Conservation (phyloP, 129 eudicot genomes). For the Saposhnikovia divaricata region DNA sequence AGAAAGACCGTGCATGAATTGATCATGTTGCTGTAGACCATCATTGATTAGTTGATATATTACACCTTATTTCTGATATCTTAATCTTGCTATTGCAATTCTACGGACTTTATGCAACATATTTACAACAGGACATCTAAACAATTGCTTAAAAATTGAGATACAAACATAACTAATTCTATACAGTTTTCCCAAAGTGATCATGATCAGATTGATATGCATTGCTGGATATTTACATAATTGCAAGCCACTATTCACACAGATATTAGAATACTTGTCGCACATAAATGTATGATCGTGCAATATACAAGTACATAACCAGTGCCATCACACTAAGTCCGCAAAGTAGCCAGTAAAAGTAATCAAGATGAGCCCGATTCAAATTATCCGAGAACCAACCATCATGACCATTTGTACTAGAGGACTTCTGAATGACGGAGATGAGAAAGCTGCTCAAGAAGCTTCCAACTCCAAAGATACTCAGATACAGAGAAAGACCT, state of each 20-base stretch:
- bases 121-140: neutral
- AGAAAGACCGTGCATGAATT: too few relatives aligned
- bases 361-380: conserved; percentile 60
- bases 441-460: conserved; percentile 58
- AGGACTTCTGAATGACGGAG: conserved; percentile 28
- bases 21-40: too few relatives aligned
- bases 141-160: neutral
- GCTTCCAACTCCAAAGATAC: conserved; percentile 49
- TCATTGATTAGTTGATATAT: too few relatives aligned
- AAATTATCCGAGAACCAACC: conserved; percentile 66
- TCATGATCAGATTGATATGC: neutral
- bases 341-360: conserved; percentile 63
- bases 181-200: neutral
- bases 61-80: too few relatives aligned
- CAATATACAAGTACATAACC: conserved; percentile 29
- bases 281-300: conserved; percentile 38
- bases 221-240: neutral
- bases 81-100: too few relatives aligned
- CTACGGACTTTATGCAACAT: neutral
- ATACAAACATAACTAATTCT: neutral
- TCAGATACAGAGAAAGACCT: conserved; percentile 46
- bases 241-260: neutral
- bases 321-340: conserved; percentile 42
- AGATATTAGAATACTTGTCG: neutral
- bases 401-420: conserved; percentile 27